Conservation (phyloP, 805 yeast genomes). For the Hanseniaspora valbyensis region DNA sequence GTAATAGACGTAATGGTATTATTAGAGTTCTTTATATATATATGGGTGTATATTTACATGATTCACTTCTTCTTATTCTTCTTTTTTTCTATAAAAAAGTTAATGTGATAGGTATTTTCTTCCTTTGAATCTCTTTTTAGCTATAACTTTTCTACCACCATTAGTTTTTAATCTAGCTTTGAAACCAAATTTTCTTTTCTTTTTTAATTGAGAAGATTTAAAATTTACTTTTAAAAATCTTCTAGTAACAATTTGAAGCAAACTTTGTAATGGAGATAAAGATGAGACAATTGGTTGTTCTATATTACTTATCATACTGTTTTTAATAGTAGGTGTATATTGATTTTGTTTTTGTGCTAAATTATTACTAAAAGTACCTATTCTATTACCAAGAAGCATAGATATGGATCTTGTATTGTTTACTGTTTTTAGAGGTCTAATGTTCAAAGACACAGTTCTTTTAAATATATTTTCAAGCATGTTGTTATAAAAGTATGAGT, state of each 20-base stretch:
- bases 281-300: background rate
- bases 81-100: constrained; percentile 13
- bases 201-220: constrained; percentile 35
- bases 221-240: constrained; percentile 13
- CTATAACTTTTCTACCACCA: constrained; percentile 67
- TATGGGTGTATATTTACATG: constrained; percentile 12
- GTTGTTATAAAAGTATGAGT: background rate
- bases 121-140: constrained; percentile 74
- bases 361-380: background rate
- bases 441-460: background rate
- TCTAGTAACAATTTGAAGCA: background rate
- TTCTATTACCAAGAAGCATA: constrained; percentile 13
- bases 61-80: no score
- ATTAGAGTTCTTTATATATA: constrained; percentile 5
- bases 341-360: background rate
- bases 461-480: background rate
- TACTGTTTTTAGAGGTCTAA: no score
- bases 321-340: no score
- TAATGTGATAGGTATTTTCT: constrained; percentile 86
- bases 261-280: background rate
- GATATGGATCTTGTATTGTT: constrained; percentile 7
- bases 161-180: constrained; percentile 67
- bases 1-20: no score
- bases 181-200: constrained; percentile 86
- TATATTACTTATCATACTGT: background rate